A percentile compares a stretch with the other conserved stretches of the same genome.
Evolutionary conservation across 2,329 filamentous ascomycete species (phyloP).

Genomic region (Pseudogymnoascus sp.): DNA sequence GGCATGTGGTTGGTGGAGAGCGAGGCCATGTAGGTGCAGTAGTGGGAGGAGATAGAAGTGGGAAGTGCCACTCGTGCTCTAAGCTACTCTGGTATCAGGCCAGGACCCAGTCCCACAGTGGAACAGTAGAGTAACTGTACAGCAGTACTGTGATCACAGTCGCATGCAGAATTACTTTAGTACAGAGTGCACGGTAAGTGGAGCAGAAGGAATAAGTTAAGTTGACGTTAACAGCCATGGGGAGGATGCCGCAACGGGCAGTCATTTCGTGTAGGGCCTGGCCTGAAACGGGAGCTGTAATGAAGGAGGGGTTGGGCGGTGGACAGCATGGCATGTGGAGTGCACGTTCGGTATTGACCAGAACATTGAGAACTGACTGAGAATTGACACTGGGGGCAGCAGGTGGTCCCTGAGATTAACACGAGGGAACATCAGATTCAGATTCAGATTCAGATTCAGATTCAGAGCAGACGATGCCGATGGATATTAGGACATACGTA

Average conservation of each 20-base stretch:
- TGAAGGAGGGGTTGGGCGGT: background rate
- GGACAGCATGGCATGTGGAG: background rate
- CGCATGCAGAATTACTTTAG: background rate
- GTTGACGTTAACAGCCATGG: background rate
- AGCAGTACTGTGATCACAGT: background rate
- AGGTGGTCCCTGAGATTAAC: background rate
- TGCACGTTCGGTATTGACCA: background rate
- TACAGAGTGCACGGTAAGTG: background rate
- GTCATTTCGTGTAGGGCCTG: slow-evolving; percentile 1
- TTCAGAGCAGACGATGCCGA: background rate
- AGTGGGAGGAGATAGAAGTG: slow-evolving; percentile 1
- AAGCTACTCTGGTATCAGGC: background rate
- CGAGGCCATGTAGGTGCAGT: slow-evolving; percentile 3
- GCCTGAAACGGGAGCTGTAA: slow-evolving; percentile 3
- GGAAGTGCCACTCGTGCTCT: background rate
- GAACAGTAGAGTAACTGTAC: background rate
- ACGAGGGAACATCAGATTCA: background rate
- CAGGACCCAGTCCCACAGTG: slow-evolving; percentile 2
- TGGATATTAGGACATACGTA: background rate
- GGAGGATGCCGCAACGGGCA: background rate
- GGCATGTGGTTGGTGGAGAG: slow-evolving; percentile 5
- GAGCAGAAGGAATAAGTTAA: slow-evolving; percentile 3
- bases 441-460: background rate
- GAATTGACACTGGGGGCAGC: background rate
- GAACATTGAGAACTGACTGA: background rate